Evolutionary conservation across 2,329 filamentous ascomycete genomes (phyloP), one percentile per base, ranked within the genome.

Genomic region (Pezizomycotina sp.): DNA sequence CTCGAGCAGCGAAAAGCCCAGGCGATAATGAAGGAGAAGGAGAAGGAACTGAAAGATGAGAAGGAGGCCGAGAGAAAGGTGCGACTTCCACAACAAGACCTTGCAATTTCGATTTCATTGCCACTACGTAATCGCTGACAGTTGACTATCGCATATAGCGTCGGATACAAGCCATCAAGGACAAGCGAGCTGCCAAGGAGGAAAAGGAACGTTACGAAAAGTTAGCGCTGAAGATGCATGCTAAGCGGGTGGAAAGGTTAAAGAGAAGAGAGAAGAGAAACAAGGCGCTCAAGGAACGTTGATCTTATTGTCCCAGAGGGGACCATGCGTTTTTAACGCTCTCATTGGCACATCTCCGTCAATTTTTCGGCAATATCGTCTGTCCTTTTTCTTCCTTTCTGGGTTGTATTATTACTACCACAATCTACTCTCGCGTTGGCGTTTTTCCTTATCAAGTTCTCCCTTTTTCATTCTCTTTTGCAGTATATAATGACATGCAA

Each of bases 251-350:
- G 8, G 89, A 98, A 61, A 71, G 89, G 51, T 60, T 92, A 59
- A 92, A 83, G 74, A 71, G 84, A 55, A 79, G 82, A 59, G 89
- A 98, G 66, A 95, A 95, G 74, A 74, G 89, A 55, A 98, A 86
- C 60, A 89, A 86, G 63, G 61, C 82, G 56, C 55, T 77, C 52
- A 74, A 75, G 31, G 49, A 51, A 38, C 47, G 48, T 39, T 51
- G 38, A 44, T 24, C 27, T 8, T 22, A 12, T 28, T 22, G 19
- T 25, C 25, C 23, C 2, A n/a, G n/a, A n/a, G n/a, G n/a, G n/a
- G n/a, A n/a, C n/a, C n/a, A n/a, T n/a, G n/a, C n/a, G n/a, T n/a
- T n/a, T n/a, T n/a, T n/a, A n/a, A n/a, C n/a, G n/a, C n/a, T n/a
- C n/a, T n/a, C n/a, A n/a, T n/a, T n/a, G n/a, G n/a, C n/a, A n/a